phyloP scores from a whole-genome alignment of 2,329 filamentous ascomycete genomes.

The Apiospora rasikravindrae region DNA sequence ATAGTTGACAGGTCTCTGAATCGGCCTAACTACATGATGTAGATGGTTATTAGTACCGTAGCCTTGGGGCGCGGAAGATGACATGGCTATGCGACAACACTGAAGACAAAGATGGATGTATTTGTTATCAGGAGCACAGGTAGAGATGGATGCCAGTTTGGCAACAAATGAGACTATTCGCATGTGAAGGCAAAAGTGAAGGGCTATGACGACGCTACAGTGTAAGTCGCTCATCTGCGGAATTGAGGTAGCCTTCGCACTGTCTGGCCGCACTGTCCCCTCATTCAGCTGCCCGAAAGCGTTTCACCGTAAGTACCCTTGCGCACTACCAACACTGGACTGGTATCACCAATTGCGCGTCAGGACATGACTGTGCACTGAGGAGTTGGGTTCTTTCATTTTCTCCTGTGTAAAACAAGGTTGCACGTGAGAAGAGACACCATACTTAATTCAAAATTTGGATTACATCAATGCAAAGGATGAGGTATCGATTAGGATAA shows the following conservation, averaged over 20 bases:
- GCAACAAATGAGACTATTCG: not conserved
- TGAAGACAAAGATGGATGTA: no score
- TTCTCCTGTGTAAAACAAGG: not conserved
- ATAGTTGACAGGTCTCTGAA: slow-evolving; percentile 48
- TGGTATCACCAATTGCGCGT: not conserved
- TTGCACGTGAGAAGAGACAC: not conserved
- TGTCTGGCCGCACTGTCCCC: slow-evolving; percentile 1
- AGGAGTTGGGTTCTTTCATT: not conserved
- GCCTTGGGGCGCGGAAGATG: not conserved
- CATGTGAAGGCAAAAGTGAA: slow-evolving; percentile 8
- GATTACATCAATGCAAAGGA: not conserved
- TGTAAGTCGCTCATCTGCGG: not conserved
- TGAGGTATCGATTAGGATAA: not conserved
- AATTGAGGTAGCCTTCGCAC: not conserved
- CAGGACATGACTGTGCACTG: not conserved
- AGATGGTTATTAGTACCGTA: not conserved
- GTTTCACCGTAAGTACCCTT: not conserved
- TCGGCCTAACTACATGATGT: slow-evolving; percentile 18
- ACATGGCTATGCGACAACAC: not conserved
- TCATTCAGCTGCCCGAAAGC: not conserved
- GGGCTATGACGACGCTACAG: slow-evolving; percentile 13
- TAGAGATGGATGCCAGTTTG: not conserved
- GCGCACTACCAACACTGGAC: not conserved
- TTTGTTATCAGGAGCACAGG: not conserved
- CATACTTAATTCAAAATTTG: not conserved